Evolutionary conservation across 768 basidiomycete species (phyloP).

Genomic region (Favolaschia claudopus): DNA sequence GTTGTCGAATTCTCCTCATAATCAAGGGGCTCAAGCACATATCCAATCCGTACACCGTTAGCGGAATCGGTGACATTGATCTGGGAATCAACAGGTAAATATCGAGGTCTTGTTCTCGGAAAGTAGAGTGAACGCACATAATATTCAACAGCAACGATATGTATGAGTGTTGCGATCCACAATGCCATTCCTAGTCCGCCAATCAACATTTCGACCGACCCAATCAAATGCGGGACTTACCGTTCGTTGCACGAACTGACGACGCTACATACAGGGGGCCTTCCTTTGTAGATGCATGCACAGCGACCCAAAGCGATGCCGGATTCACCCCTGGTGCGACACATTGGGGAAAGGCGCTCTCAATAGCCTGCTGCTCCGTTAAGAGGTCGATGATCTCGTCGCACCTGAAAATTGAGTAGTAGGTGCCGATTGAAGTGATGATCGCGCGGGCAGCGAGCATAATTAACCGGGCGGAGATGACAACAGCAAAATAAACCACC

Average conservation of each 20-base stretch:
- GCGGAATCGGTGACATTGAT: conserved; percentile 14
- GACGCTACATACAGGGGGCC: conserved; percentile 26
- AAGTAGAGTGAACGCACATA: conserved; percentile 33
- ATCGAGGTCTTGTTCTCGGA: not conserved
- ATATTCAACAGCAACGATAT: conserved; percentile 30
- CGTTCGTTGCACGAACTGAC: conserved; percentile 28
- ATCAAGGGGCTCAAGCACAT: conserved; percentile 25
- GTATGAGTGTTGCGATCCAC: conserved; percentile 34
- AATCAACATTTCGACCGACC: not conserved
- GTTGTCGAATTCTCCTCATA: conserved; percentile 1
- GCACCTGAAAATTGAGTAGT: conserved; percentile 36
- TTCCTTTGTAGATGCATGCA: conserved; percentile 27
- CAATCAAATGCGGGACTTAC: not conserved
- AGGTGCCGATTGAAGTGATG: conserved; percentile 31
- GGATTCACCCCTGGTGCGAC: conserved; percentile 16
- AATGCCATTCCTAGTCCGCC: conserved; percentile 30
- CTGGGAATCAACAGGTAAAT: not conserved
- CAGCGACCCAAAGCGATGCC: conserved; percentile 24
- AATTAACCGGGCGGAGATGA: conserved; percentile 28
- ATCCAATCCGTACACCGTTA: conserved; percentile 24
- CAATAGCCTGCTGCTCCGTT: conserved; percentile 3
- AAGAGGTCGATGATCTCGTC: conserved; percentile 31
- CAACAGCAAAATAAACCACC: conserved; percentile 28
- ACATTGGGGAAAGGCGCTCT: conserved; percentile 30
- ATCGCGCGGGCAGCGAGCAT: conserved; percentile 26